Base-by-base conservation (phyloP, 306 rosid genomes). In the Cicer pinnatifidum region DNA sequence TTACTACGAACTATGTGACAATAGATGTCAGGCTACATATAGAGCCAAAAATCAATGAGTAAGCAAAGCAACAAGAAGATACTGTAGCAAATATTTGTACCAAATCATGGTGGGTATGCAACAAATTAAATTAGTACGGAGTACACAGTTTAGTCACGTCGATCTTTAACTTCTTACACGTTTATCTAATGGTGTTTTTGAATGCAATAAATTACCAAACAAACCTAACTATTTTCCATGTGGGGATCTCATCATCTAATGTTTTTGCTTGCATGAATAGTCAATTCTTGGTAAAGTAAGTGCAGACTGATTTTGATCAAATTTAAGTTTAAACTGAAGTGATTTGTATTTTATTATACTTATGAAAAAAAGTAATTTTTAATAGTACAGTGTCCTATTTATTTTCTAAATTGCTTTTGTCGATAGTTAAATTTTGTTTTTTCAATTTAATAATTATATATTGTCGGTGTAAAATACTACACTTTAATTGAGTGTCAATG, bases 81-180 rank as follows among this genome's bases (percentile, higher is more conserved):
- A 67, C 16, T 37, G 0, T 37, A 7, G 35, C 71, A 60, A 78
- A 39, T 13, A 15, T 15, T 10, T 59, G 15, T 8, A 12, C 46
- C 52, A 57, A 57, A 3, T 9, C 45, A 66, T 46, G 69, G 63
- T 52, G 73, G 77, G 69, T 19, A 37, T 44, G 9, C n/a, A 67
- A 66, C 16, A 12, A 23, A 71, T 59, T 68, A 80, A 74, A 50
- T 40, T 50, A 67, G 80, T 74, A 80, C 76, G 84, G 76, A 60
- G 9, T 15, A 47, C 11, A 46, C 1, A 39, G 52, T 53, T 17
- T 53, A 28, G 58, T 52, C 11, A 46, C 28, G 52, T 75, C 73
- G 28, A 44, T 52, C 72, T 38, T 62, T 50, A 50, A 50, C 63
- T 50, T 45, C 46, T 16, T 13, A 10, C 71, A 48, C 11, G 8